phyloP scores from a whole-genome alignment of 495 filamentous ascomycete species.

The Hyaloscypha hepaticicola region DNA sequence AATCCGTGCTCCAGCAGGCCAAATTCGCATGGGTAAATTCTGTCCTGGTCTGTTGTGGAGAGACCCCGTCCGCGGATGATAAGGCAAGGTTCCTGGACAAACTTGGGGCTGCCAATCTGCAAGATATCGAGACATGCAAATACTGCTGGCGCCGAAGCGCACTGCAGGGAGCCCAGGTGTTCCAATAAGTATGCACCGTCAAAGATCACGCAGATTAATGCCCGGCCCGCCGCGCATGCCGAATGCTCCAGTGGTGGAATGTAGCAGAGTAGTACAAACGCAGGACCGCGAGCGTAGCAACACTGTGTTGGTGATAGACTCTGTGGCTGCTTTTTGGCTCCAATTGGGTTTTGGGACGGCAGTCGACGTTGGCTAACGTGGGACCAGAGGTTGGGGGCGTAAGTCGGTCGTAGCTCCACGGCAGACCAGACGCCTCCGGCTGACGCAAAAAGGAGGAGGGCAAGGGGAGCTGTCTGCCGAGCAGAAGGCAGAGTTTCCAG shows the following conservation, averaged over 20 bases:
- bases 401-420: conserved; percentile 3
- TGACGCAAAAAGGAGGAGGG: conserved; percentile 3
- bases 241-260: not conserved
- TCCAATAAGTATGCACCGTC: conserved; percentile 9
- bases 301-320: conserved; percentile 13
- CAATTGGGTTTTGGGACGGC: conserved; percentile 14
- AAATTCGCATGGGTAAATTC: not conserved
- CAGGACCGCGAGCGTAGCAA: not conserved
- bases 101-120: not conserved
- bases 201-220: conserved; percentile 15
- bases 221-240: conserved; percentile 14
- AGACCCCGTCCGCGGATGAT: conserved; percentile 1
- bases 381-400: conserved; percentile 3
- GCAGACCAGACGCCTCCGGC: conserved; percentile 10
- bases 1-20: not conserved
- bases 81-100: not conserved
- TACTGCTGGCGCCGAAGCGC: conserved; percentile 12
- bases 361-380: conserved; percentile 20
- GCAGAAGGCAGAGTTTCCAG: not conserved
- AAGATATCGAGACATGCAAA: conserved; percentile 1
- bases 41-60: not conserved
- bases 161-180: conserved; percentile 6
- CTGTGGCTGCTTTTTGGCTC: not conserved
- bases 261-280: conserved; percentile 3
- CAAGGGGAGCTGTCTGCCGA: conserved; percentile 11